Evolutionary conservation across 495 filamentous ascomycete genomes (phyloP), one percentile per base, ranked within the genome.

Genomic region (Tuber indicum): DNA sequence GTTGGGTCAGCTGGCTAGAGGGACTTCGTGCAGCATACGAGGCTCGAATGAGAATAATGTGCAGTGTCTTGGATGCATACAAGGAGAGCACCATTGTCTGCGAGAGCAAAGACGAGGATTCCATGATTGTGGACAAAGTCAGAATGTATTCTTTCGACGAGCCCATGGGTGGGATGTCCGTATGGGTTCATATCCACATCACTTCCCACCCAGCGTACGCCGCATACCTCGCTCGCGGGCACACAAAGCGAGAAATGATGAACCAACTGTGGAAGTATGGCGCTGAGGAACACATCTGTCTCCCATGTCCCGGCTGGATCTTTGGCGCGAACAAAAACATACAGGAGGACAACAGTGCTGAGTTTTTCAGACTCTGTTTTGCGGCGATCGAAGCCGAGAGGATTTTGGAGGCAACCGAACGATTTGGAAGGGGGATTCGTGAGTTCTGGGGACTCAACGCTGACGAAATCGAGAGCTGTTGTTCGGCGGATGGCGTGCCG

Each of bases 151-250:
- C 89, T 71, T 97, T 96, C 82, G 82, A 86, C 71, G 91, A 90
- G 87, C 95, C 94, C 1, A 88, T 90, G n/a, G 95, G 90, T 23
- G 95, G 95, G 78, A 97, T 97, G 94, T 97, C 97, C 83, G 84
- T 96, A 39, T 98, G 94, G 94, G 78, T 97, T 0, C 86, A 88
- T 32, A 79, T 96, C 39, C 84, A 88, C 70, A 89, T 95, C 75
- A 87, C 91, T 19, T 85, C 85, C 0, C 94, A 98, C 79, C 93
- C 94, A 14, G 86, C 97, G 36, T 89, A 84, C 52, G 85, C 86
- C 10, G 84, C 85, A 41, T 83, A 43, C 85, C 86, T 77, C 83
- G 84, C 45, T 76, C 82, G 21, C 62, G 70, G 66, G 62, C 82
- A 45, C 75, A 82, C 73, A 74, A 89, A 62, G 73, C 83, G 42